phyloP scores from a whole-genome alignment of 2,329 filamentous ascomycete genomes.

The Balansia obtecta region DNA sequence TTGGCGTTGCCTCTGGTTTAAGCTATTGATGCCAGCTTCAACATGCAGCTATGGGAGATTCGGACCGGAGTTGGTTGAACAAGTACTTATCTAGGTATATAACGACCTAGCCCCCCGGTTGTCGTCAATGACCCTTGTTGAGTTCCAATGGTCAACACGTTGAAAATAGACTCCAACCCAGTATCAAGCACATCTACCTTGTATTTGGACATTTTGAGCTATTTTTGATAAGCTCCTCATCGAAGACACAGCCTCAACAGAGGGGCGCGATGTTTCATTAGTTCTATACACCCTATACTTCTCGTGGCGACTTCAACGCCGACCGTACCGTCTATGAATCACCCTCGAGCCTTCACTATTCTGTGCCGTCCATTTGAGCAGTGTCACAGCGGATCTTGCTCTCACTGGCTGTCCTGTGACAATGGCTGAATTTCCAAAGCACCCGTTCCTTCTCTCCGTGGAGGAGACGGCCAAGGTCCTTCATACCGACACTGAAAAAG shows the following conservation, averaged over 20 bases:
- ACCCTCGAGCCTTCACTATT: constrained; percentile 5
- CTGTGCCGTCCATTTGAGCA: constrained; percentile 9
- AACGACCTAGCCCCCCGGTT: not conserved
- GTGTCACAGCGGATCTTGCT: constrained; percentile 5
- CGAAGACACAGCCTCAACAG: not conserved
- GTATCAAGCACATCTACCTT: not conserved
- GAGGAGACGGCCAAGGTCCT: constrained; percentile 51
- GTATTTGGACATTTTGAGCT: not conserved
- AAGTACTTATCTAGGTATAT: constrained; percentile 2
- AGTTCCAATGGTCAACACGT: not conserved
- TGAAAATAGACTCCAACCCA: not conserved
- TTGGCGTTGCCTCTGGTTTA: not conserved
- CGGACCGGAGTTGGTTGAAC: not conserved
- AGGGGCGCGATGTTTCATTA: not conserved
- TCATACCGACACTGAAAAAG: constrained; percentile 52
- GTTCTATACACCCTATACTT: constrained; percentile 3
- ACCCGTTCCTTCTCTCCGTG: constrained; percentile 49
- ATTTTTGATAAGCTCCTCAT: not conserved
- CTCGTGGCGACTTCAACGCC: constrained; percentile 2
- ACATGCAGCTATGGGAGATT: not conserved
- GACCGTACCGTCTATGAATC: constrained; percentile 12
- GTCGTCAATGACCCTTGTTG: not conserved
- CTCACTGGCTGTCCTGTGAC: constrained; percentile 9
- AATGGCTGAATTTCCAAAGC: constrained; percentile 34
- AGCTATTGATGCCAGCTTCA: not conserved